Conservation (phyloP, 2,329 filamentous ascomycete genomes). For the Diaporthe sp. region DNA sequence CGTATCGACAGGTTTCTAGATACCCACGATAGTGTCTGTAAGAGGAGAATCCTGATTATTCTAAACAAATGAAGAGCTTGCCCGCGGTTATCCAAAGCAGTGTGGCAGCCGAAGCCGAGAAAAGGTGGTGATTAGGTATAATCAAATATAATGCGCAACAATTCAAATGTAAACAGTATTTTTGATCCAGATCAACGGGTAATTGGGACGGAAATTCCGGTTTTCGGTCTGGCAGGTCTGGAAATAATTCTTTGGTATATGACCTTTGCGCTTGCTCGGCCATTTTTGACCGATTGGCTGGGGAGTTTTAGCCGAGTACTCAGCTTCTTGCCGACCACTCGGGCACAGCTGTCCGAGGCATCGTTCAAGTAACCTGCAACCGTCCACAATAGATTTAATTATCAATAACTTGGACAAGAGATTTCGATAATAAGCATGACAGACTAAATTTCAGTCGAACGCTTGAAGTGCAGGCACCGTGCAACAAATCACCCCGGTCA, state of each 20-base stretch:
- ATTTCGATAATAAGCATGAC: too few relatives aligned
- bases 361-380: background rate
- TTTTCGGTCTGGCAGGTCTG: too few relatives aligned
- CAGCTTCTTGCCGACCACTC: background rate
- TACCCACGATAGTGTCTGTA: too few relatives aligned
- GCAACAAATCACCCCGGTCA: too few relatives aligned
- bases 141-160: too few relatives aligned
- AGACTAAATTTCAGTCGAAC: too few relatives aligned
- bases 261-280: background rate
- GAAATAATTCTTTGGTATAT: background rate
- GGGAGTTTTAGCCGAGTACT: background rate
- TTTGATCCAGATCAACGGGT: background rate
- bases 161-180: background rate
- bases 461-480: too few relatives aligned
- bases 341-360: background rate
- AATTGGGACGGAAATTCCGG: accelerated
- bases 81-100: background rate
- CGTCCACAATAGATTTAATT: too few relatives aligned
- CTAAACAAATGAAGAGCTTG: background rate
- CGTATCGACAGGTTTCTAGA: accelerated
- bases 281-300: slow-evolving; percentile 7
- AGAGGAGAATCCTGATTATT: background rate
- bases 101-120: too few relatives aligned
- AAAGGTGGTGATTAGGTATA: background rate
- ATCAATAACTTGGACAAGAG: too few relatives aligned